A percentile compares a stretch with the other conserved stretches of the same genome.
phyloP scores from a whole-genome alignment of 2,329 filamentous ascomycete genomes.

The Periglandula ipomoeae region DNA sequence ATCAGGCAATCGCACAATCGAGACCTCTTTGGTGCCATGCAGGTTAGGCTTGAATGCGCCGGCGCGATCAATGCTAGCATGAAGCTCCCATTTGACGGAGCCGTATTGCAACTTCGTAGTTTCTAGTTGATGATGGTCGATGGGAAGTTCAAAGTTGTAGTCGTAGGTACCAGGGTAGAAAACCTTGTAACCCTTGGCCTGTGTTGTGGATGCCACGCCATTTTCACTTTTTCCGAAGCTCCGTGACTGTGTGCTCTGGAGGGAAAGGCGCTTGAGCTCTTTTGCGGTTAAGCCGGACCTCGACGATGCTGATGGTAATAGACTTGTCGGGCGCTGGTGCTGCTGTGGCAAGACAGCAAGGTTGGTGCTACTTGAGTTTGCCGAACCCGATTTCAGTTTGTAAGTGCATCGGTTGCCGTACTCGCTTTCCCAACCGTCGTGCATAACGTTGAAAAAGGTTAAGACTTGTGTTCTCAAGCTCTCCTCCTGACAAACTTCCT shows the following conservation, averaged over 20 bases:
- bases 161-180: constrained; percentile 66
- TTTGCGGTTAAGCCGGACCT: constrained; percentile 28
- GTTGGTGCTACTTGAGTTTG: constrained; percentile 26
- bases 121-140: constrained; percentile 82
- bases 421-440: constrained; percentile 49
- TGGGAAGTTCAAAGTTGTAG: constrained; percentile 73
- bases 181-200: constrained; percentile 69
- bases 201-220: constrained; percentile 48
- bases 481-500: constrained; percentile 75
- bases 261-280: constrained; percentile 59
- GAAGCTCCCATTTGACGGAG: constrained; percentile 79
- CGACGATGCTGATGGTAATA: constrained; percentile 13
- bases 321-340: constrained; percentile 10
- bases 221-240: constrained; percentile 78
- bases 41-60: constrained; percentile 87
- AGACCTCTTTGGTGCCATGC: constrained; percentile 71
- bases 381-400: constrained; percentile 30
- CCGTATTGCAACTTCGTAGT: constrained; percentile 82
- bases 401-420: constrained; percentile 57
- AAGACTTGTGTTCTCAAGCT: constrained; percentile 80
- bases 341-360: constrained; percentile 13
- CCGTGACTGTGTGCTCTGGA: constrained; percentile 72
- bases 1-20: constrained; percentile 74
- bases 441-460: constrained; percentile 81
- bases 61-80: constrained; percentile 74